A percentile compares a stretch with the other conserved stretches of the same genome.
phyloP scores from a whole-genome alignment of 306 rosid species.

The Vigna trinervia region DNA sequence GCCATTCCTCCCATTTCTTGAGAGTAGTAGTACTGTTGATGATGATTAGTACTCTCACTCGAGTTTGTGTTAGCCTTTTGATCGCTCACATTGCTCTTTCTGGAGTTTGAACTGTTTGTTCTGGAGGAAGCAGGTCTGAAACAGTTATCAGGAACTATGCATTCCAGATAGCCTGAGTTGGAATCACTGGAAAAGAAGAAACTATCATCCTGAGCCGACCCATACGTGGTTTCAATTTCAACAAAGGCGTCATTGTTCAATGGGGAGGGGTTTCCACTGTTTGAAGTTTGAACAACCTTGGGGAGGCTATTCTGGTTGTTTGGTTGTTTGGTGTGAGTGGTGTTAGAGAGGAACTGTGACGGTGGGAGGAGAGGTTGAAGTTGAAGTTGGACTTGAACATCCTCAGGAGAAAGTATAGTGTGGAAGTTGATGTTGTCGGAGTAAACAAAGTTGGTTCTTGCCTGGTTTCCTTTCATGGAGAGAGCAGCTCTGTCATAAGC shows the following conservation, averaged over 20 bases:
- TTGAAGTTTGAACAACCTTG: conserved; percentile 31
- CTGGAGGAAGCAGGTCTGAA: conserved; percentile 64
- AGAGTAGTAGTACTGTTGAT: conserved; percentile 17
- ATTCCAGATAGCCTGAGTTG: conserved; percentile 92
- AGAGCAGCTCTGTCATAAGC: conserved; percentile 99
- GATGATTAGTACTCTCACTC: conserved; percentile 41
- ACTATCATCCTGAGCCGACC: conserved; percentile 44
- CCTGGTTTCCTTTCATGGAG: conserved; percentile 96
- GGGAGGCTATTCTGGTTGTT: conserved; percentile 53
- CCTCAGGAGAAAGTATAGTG: conserved; percentile 66
- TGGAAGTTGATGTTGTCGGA: conserved; percentile 73
- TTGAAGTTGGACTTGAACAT: conserved; percentile 44
- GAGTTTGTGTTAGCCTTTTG: conserved; percentile 44
- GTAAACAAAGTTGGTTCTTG: conserved; percentile 94
- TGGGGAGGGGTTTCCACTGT: conserved; percentile 25
- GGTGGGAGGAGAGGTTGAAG: conserved; percentile 60
- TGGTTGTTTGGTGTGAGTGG: conserved; percentile 45
- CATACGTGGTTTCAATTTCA: conserved; percentile 46
- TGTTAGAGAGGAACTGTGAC: conserved; percentile 48
- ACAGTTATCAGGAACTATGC: conserved; percentile 94
- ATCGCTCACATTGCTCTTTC: conserved; percentile 49
- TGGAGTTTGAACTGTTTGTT: conserved; percentile 36
- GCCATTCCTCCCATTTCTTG: conserved; percentile 44
- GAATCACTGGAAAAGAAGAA: conserved; percentile 68
- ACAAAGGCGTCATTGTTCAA: conserved; percentile 41